A percentile compares a stretch with the other conserved stretches of the same genome.
These are phyloP conservation scores for Cordyceps javanica DNA, from an alignment of 2,329 filamentous ascomycete species.

Conservation along the genomic window DNA sequence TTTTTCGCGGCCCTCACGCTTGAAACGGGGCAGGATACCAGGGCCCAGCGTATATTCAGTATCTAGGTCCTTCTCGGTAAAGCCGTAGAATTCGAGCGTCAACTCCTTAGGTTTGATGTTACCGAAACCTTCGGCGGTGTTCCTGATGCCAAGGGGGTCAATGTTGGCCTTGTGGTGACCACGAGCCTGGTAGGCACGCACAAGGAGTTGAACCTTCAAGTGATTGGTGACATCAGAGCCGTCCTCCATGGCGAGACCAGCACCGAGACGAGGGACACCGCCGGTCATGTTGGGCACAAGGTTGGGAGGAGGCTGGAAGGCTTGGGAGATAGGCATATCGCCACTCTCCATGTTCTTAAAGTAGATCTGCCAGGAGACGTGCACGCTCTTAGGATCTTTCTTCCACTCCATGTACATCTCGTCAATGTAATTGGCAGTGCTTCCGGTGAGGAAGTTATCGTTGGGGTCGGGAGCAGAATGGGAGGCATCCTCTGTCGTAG, in stretches of 20 bases:
- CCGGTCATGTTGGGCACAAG: constrained; percentile 78
- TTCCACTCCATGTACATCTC: constrained; percentile 99
- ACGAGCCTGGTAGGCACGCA: constrained; percentile 94
- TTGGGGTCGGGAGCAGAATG: constrained; percentile 65
- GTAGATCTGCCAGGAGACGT: constrained; percentile 98
- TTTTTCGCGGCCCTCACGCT: constrained; percentile 79
- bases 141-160: constrained; percentile 89
- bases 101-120: constrained; percentile 89
- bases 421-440: constrained; percentile 97
- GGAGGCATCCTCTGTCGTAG: constrained; percentile 40
- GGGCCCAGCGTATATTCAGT: constrained; percentile 88
- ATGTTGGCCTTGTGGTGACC: constrained; percentile 98
- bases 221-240: constrained; percentile 89
- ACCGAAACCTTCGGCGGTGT: constrained; percentile 66
- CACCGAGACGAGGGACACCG: constrained; percentile 67
- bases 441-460: constrained; percentile 94
- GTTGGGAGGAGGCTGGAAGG: constrained; percentile 91
- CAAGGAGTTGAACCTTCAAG: constrained; percentile 94
- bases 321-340: constrained; percentile 95
- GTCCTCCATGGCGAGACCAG: constrained; percentile 59
- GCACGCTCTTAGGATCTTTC: constrained; percentile 84
- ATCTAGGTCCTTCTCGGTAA: constrained; percentile 89
- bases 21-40: constrained; percentile 91
- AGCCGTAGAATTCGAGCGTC: constrained; percentile 87
- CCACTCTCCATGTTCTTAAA: constrained; percentile 99